Base-by-base conservation (phyloP, 352 stramenopile species). In the Phytophthora agathidicida region DNA sequence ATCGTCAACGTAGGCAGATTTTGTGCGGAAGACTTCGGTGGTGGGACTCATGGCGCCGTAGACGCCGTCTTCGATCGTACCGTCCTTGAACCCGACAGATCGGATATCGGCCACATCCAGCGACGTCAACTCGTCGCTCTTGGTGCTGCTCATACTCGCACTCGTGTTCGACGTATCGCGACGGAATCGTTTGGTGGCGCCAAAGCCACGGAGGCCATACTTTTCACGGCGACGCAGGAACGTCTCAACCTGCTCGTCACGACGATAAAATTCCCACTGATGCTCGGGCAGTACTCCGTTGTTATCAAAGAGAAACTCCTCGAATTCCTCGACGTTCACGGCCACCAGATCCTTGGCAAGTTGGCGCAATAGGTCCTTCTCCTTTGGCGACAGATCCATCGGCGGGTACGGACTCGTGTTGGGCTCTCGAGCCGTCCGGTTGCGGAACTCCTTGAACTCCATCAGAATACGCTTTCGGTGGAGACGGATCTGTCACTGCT, bases 1-100 rank as follows among this genome's bases (percentile, higher is more conserved):
- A 50, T 73, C 68, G 14, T 68, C 52, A 7, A 58, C 60, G 49
- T 73, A 76, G 1, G 43, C 45, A 7, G 57, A 64, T n/a, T 73
- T 69, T 28, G 60, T 53, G 7, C 57, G 63, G 20, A 76, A 64
- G 19, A 64, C 44, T 17, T 76, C 63, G 6, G 58, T 76, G 2
- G 63, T 71, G 10, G 55, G 63, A 30, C 66, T 60, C 38, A 73
- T 59, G n/a, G 63, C 49, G 5, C 63, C 63, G 44, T 73, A 76
- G 20, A 76, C 51, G 0, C 55, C 54, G 16, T 73, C 67, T 36
- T 75, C 60, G n/a, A 75, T 48, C 22, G 61, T 70, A 23, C 61
- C 61, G 16, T 68, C 60, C 23, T 55, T 48, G 38, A 65, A 69
- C 8, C 60, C 60, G 24, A 69, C 26, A 8, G 60, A 68, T 20